These are phyloP conservation scores for Didymella exigua DNA, from an alignment of 2,329 filamentous ascomycete genomes.

Conservation along the genomic window DNA sequence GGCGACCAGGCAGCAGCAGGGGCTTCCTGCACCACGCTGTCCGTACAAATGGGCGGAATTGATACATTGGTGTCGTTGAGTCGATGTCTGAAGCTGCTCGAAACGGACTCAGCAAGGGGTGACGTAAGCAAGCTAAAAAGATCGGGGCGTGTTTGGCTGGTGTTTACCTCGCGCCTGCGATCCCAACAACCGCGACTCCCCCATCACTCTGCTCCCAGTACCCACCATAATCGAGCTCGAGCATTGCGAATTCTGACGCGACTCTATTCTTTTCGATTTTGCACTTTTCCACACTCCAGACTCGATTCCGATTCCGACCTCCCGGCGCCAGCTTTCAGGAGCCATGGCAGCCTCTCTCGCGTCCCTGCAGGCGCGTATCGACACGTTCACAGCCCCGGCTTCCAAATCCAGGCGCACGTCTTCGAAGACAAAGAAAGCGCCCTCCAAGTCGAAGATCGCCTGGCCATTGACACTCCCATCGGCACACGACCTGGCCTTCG, in stretches of 20 bases:
- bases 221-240: slow-evolving; percentile 3
- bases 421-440: slow-evolving; percentile 62
- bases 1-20: slow-evolving; percentile 30
- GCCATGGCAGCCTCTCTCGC: slow-evolving; percentile 52
- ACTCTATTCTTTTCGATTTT: too few relatives aligned
- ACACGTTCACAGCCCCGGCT: slow-evolving; percentile 73
- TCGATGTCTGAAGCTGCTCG: slow-evolving; percentile 28
- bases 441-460: slow-evolving; percentile 44
- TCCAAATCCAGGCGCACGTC: slow-evolving; percentile 73
- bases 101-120: slow-evolving; percentile 24
- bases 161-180: slow-evolving; percentile 26
- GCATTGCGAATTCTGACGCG: not conserved
- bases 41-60: slow-evolving; percentile 35
- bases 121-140: slow-evolving; percentile 31
- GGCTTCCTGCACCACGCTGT: slow-evolving; percentile 37
- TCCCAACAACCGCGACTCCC: slow-evolving; percentile 17
- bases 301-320: not conserved
- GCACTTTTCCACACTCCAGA: not conserved
- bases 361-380: slow-evolving; percentile 76
- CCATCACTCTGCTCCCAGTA: slow-evolving; percentile 8
- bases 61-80: slow-evolving; percentile 39
- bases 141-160: slow-evolving; percentile 9
- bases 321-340: not conserved
- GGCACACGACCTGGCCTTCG: slow-evolving; percentile 78
- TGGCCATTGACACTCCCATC: slow-evolving; percentile 81